phyloP scores from a whole-genome alignment of 345 rosid species.

The Gossypium rotundifolium region DNA sequence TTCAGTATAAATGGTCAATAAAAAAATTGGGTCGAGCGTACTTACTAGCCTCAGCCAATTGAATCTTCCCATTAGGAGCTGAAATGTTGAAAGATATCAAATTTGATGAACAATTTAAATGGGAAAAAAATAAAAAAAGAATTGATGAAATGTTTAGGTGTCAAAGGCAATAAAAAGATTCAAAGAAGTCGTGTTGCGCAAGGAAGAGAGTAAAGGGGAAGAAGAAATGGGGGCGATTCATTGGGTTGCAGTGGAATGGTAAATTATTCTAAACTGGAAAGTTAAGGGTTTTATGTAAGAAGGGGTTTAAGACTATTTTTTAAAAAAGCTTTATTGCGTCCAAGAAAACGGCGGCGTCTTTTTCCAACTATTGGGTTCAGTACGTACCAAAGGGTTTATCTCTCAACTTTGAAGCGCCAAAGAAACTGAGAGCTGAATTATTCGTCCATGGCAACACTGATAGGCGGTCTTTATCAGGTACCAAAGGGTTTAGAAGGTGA shows the following conservation, averaged over 20 bases:
- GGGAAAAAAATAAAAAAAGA: not conserved
- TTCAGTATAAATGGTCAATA: not conserved
- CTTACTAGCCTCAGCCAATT: conserved; percentile 48
- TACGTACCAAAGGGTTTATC: too few species aligned
- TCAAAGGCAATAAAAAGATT: not conserved
- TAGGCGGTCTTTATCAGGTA: too few species aligned
- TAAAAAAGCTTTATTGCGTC: too few species aligned
- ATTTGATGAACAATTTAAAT: not conserved
- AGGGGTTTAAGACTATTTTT: not conserved
- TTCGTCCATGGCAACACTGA: too few species aligned
- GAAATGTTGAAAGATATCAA: not conserved
- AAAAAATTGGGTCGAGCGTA: not conserved
- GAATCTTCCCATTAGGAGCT: conserved; percentile 40
- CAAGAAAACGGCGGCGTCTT: too few species aligned
- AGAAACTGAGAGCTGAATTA: too few species aligned
- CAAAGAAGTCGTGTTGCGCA: conserved; percentile 9
- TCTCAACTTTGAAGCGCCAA: too few species aligned
- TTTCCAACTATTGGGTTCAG: too few species aligned
- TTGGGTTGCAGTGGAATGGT: not conserved
- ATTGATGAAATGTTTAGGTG: not conserved
- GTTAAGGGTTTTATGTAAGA: not conserved
- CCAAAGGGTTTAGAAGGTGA: too few species aligned
- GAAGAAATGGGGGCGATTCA: not conserved
- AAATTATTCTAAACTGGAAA: not conserved
- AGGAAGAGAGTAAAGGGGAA: conserved; percentile 1